phyloP scores from a whole-genome alignment of 148 eudicot genomes.

The Euryodendron excelsum region DNA sequence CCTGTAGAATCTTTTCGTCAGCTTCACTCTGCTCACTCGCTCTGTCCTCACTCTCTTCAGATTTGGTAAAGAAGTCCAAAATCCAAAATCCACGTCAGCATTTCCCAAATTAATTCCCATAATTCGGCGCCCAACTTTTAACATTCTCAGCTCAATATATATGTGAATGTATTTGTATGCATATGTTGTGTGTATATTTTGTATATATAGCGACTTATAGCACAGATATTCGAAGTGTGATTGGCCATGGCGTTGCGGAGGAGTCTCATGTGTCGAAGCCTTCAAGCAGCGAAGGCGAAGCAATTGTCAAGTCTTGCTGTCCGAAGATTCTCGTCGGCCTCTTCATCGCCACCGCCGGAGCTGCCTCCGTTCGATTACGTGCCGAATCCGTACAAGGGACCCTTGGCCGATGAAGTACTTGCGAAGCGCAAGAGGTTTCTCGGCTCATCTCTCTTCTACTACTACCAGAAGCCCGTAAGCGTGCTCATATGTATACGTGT shows the following conservation, averaged over 20 bases:
- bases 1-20: too few species aligned
- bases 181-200: neutral
- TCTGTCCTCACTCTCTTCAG: too few species aligned
- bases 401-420: slow-evolving; percentile 63
- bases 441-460: slow-evolving; percentile 85
- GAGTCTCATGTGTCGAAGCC: neutral
- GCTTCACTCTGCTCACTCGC: too few species aligned
- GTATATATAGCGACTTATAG: neutral
- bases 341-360: slow-evolving; percentile 41
- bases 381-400: slow-evolving; percentile 72
- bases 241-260: slow-evolving; percentile 13
- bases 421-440: slow-evolving; percentile 76
- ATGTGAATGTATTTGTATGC: neutral
- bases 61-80: too few species aligned
- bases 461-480: slow-evolving; percentile 82
- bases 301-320: slow-evolving; percentile 1
- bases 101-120: too few species aligned
- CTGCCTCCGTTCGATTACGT: slow-evolving; percentile 68
- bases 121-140: too few species aligned
- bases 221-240: neutral
- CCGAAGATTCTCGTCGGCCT: neutral
- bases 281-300: slow-evolving; percentile 6
- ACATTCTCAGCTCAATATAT: too few species aligned
- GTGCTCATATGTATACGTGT: neutral
- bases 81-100: too few species aligned